A percentile compares a stretch with the other conserved stretches of the same genome.
These are phyloP conservation scores for Penicillium sp. DNA, from an alignment of 2,329 filamentous ascomycete species.

Conservation along the genomic window DNA sequence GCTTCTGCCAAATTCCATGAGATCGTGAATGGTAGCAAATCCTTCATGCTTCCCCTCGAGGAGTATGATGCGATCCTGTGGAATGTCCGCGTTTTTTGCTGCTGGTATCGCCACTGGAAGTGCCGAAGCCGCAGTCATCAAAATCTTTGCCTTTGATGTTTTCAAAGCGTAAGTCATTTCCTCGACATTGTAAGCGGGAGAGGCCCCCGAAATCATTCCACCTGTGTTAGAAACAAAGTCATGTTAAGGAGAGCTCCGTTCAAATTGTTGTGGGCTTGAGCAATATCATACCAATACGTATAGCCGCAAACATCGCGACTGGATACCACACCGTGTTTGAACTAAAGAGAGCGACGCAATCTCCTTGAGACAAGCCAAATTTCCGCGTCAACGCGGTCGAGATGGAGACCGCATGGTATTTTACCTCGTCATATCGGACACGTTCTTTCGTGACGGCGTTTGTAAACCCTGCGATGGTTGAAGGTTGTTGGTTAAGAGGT, in stretches of 20 bases:
- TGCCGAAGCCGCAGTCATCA: constrained; percentile 58
- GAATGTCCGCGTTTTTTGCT: constrained; percentile 56
- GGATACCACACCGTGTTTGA: constrained; percentile 70
- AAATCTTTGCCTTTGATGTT: constrained; percentile 57
- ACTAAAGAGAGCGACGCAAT: constrained; percentile 63
- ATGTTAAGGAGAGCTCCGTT: no score
- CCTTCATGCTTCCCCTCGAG: constrained; percentile 56
- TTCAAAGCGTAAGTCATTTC: constrained; percentile 68
- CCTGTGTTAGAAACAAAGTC: constrained; percentile 7
- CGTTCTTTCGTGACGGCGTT: constrained; percentile 62
- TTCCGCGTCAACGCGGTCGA: constrained; percentile 61
- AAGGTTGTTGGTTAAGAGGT: neutral
- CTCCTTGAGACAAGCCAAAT: constrained; percentile 55
- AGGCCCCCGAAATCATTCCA: constrained; percentile 62
- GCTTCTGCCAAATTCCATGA: constrained; percentile 32
- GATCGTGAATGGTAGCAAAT: constrained; percentile 45
- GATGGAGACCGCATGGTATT: constrained; percentile 57
- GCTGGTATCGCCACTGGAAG: constrained; percentile 58
- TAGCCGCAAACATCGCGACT: constrained; percentile 60
- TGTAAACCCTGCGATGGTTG: constrained; percentile 45
- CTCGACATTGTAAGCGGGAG: constrained; percentile 66
- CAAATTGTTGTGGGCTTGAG: neutral
- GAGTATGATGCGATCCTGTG: constrained; percentile 55
- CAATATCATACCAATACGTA: constrained; percentile 45
- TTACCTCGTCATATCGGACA: constrained; percentile 60